Percentiles rank a stretch among this genome's conserved stretches.
Evolutionary conservation across 805 yeast genomes (phyloP).

Genomic region (Hanseniaspora lindneri): DNA sequence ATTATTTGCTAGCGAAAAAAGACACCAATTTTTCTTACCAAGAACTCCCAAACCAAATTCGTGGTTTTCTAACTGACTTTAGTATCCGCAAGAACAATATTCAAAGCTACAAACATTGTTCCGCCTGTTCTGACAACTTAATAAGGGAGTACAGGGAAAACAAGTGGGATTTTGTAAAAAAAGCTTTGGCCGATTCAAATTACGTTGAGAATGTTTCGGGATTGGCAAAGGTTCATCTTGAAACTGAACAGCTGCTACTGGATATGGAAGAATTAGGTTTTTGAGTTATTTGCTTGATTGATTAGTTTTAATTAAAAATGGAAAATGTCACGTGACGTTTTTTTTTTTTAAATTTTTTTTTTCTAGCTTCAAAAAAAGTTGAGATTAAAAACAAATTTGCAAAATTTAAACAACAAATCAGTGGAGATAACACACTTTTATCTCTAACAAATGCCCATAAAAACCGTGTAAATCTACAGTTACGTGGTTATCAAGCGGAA

Average conservation of each 20-base stretch:
- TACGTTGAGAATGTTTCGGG: slow-evolving; percentile 75
- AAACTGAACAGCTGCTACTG: slow-evolving; percentile 42
- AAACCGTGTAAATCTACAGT: too few species aligned
- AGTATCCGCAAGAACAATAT: slow-evolving; percentile 54
- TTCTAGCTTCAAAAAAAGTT: too few species aligned
- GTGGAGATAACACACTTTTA: too few species aligned
- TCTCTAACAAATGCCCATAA: too few species aligned
- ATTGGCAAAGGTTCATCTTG: slow-evolving; percentile 54
- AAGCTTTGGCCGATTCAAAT: slow-evolving; percentile 52
- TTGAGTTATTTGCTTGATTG: not conserved
- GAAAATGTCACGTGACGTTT: not conserved
- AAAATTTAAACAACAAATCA: too few species aligned
- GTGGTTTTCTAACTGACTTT: slow-evolving; percentile 70
- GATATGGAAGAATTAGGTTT: slow-evolving; percentile 1
- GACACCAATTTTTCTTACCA: slow-evolving; percentile 28
- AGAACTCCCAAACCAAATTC: slow-evolving; percentile 46
- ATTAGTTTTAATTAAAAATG: too few species aligned
- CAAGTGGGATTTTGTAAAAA: slow-evolving; percentile 74
- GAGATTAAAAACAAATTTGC: too few species aligned
- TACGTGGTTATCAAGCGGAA: too few species aligned
- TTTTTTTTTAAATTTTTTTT: too few species aligned
- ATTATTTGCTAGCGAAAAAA: slow-evolving; percentile 49
- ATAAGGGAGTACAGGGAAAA: slow-evolving; percentile 37
- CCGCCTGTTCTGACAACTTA: slow-evolving; percentile 69
- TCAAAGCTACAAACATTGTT: slow-evolving; percentile 64